phyloP scores from a whole-genome alignment of 148 eudicot species.

The Limonium bicolor region DNA sequence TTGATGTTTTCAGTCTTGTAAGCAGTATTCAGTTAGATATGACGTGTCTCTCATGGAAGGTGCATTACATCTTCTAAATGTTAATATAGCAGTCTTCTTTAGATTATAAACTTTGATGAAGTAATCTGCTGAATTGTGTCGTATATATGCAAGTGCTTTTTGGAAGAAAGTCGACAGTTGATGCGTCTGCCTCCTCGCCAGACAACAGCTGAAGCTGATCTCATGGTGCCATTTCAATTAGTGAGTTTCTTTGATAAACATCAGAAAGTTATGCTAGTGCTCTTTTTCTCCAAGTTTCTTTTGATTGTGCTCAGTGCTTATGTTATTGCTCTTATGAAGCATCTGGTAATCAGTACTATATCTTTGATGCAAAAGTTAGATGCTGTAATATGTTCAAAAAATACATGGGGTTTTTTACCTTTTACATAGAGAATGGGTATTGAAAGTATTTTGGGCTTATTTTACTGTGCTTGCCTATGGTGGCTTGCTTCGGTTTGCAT shows the following conservation, averaged over 20 bases:
- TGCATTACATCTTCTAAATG: no score
- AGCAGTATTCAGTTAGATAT: not conserved
- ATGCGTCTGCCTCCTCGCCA: constrained; percentile 99
- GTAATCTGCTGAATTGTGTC: not conserved
- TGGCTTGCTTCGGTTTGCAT: not conserved
- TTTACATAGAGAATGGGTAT: no score
- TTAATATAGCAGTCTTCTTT: no score
- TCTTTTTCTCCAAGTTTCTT: not conserved
- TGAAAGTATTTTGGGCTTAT: no score
- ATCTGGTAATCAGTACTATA: no score
- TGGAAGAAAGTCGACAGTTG: constrained; percentile 87
- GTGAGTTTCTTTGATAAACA: constrained; percentile 17
- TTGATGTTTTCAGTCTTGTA: constrained; percentile 1
- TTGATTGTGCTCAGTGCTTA: no score
- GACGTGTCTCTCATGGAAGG: no score
- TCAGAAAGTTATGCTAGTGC: not conserved
- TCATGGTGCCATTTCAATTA: constrained; percentile 97
- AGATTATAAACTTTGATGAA: no score
- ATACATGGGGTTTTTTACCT: not conserved
- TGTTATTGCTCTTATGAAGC: no score
- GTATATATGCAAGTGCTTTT: constrained; percentile 53
- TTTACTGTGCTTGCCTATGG: not conserved
- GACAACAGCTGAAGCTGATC: constrained; percentile 99
- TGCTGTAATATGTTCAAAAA: not conserved
- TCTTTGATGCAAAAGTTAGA: not conserved